Conservation (phyloP, 495 filamentous ascomycete species). For the Clavariopsis aquatica region DNA sequence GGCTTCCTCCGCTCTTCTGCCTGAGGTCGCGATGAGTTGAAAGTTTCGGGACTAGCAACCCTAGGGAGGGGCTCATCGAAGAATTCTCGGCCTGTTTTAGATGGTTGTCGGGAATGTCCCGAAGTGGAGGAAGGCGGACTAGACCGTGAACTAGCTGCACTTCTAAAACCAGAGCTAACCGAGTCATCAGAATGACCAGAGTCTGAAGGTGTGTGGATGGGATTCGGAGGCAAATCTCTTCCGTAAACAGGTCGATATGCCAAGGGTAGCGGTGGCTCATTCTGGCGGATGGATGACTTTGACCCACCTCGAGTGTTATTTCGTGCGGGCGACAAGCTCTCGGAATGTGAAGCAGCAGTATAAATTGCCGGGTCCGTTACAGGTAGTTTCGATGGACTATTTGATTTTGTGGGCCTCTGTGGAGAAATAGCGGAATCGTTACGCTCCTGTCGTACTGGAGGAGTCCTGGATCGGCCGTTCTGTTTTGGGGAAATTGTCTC, state of each 20-base stretch:
- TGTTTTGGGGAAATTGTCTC: slow-evolving; percentile 17
- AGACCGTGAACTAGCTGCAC: slow-evolving; percentile 67
- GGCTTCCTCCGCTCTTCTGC: slow-evolving; percentile 6
- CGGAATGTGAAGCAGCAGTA: slow-evolving; percentile 1
- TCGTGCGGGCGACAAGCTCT: slow-evolving; percentile 21
- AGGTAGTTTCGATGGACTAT: slow-evolving; percentile 9
- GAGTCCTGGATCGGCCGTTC: slow-evolving; percentile 36
- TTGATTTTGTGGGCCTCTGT: slow-evolving; percentile 30
- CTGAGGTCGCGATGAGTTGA: neutral
- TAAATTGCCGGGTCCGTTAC: neutral
- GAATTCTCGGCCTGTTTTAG: slow-evolving; percentile 15
- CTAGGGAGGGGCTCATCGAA: slow-evolving; percentile 26
- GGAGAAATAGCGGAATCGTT: slow-evolving; percentile 14
- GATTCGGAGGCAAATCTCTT: slow-evolving; percentile 47
- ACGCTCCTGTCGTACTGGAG: slow-evolving; percentile 39
- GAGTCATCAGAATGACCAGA: slow-evolving; percentile 73
- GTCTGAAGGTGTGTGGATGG: slow-evolving; percentile 63
- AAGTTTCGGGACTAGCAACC: slow-evolving; percentile 22
- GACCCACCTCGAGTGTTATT: slow-evolving; percentile 27
- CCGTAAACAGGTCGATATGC: slow-evolving; percentile 51
- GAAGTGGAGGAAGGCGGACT: slow-evolving; percentile 53
- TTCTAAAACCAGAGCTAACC: slow-evolving; percentile 59
- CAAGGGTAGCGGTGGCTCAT: slow-evolving; percentile 46
- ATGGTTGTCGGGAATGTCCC: slow-evolving; percentile 26
- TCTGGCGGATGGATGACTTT: slow-evolving; percentile 6